Base-by-base conservation (phyloP, 2,329 filamentous ascomycete species). In the Plectosphaerella cucumerina region DNA sequence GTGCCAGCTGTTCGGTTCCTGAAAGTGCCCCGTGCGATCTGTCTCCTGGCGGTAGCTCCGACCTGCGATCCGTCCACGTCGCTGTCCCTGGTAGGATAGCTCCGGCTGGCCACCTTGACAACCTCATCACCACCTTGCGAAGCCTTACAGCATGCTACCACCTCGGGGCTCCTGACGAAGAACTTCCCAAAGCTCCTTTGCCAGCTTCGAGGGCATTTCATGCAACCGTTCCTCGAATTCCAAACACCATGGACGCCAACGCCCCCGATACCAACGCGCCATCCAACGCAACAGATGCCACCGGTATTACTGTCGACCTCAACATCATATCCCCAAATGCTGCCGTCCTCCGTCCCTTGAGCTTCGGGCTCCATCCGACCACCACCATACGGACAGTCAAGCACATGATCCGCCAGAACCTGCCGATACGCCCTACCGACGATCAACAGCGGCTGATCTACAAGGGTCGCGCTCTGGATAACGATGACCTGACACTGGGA, bases 401-500 rank as follows among this genome's bases (percentile, higher is more conserved):
- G 62, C 74, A 76, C 42, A 78, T 70, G 61, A 82, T 86, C 52
- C 77, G 80, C 31, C 71, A 81, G 58, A 60, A 64, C 4, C 62
- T 85, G 41, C 66, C 72, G 21, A 63, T 75, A 43, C 76, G 72
- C 48, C 81, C 81, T 4, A 58, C 72, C 15, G 73, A 82, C 53
- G 74, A 81, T 33, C 72, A 76, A 33, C 80, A 85, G 62, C 73
- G 82, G 41, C 66, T 86, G 52, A 86, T 86, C 35, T 76, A 85
- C 59, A 72, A 78, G 41, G 83, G 83, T 1, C 76, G 81, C 34
- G 71, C 82, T 44, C 66, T 86, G 45, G 63, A 70, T 26, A 74
- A 74, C 47, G 80, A 84, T 35, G 66, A 68, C 11, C 79, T 83
- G 51, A 83, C 76, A 15, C 69, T 86, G 66, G 60, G 74, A 21